A percentile compares a stretch with the other conserved stretches of the same genome.
These are phyloP conservation scores for Beauveria caledonica DNA, from an alignment of 2,329 filamentous ascomycete genomes.

Conservation along the genomic window DNA sequence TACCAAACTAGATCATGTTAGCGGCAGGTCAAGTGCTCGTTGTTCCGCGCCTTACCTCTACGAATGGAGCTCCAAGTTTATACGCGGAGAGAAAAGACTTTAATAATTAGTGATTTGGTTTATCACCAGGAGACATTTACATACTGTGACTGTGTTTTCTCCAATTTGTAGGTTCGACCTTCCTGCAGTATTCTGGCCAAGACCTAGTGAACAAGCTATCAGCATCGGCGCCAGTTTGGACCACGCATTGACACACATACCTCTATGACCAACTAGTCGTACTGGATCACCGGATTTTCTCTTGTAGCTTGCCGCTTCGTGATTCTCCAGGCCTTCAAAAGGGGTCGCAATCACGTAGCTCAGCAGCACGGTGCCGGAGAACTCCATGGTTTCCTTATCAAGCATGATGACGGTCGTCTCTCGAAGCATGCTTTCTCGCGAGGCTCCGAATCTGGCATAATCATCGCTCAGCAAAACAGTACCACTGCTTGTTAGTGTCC, in stretches of 20 bases:
- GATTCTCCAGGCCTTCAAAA: conserved; percentile 13
- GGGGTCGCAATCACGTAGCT: conserved; percentile 24
- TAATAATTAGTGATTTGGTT: not conserved
- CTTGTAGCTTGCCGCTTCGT: not conserved
- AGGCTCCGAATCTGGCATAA: conserved; percentile 18
- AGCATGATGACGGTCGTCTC: conserved; percentile 26
- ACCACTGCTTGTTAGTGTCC: conserved; percentile 19
- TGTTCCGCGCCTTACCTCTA: not conserved
- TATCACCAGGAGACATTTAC: accelerated
- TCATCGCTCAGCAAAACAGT: conserved; percentile 20
- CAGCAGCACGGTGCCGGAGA: conserved; percentile 26
- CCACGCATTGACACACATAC: conserved; percentile 14
- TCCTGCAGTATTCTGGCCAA: conserved; percentile 5
- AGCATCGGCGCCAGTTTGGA: not conserved
- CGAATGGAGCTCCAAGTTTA: conserved; percentile 4
- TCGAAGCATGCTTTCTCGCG: conserved; percentile 25
- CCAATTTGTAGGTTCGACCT: conserved; percentile 5
- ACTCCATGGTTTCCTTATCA: conserved; percentile 20
- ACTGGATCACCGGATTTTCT: conserved; percentile 2
- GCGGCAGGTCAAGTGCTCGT: not conserved
- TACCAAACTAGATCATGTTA: conserved; percentile 8
- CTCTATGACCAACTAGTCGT: conserved; percentile 26
- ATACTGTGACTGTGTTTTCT: conserved; percentile 6
- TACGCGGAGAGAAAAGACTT: conserved; percentile 7
- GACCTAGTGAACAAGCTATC: not conserved